phyloP scores from a whole-genome alignment of 108 stramenopile genomes.

The Cyclotella cryptica region DNA sequence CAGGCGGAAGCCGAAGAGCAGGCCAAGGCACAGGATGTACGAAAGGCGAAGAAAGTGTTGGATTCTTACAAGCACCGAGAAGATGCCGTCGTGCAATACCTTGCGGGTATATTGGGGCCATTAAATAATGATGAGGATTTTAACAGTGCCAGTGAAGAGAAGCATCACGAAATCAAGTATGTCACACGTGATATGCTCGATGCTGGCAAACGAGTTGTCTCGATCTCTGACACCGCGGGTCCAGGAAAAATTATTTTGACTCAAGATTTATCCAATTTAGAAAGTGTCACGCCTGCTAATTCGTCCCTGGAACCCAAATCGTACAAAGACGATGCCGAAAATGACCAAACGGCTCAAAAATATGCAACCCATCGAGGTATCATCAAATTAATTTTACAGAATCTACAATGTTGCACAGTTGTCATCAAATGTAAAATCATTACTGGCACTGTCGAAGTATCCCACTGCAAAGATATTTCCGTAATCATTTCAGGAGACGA shows the following conservation, averaged over 20 bases:
- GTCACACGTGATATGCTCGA: conserved; percentile 81
- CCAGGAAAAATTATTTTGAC: conserved; percentile 75
- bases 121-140: conserved; percentile 31
- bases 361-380: conserved; percentile 57
- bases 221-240: conserved; percentile 70
- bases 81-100: conserved; percentile 50
- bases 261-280: conserved; percentile 80
- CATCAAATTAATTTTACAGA: conserved; percentile 77
- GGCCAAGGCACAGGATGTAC: conserved; percentile 68
- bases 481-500: conserved; percentile 63
- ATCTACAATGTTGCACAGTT: conserved; percentile 83
- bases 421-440: conserved; percentile 86
- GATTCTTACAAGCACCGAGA: conserved; percentile 79
- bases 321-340: conserved; percentile 79
- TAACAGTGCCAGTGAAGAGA: conserved; percentile 4
- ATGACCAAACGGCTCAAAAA: conserved; percentile 48
- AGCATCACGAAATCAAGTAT: conserved; percentile 49
- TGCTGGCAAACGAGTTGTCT: conserved; percentile 83
- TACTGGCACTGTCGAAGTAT: conserved; percentile 83
- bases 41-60: conserved; percentile 66
- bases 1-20: conserved; percentile 79
- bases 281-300: conserved; percentile 65
- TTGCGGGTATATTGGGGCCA: conserved; percentile 59
- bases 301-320: conserved; percentile 60
- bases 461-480: conserved; percentile 74